Base-by-base conservation (phyloP, 345 rosid genomes). In the Moringa oleifera region DNA sequence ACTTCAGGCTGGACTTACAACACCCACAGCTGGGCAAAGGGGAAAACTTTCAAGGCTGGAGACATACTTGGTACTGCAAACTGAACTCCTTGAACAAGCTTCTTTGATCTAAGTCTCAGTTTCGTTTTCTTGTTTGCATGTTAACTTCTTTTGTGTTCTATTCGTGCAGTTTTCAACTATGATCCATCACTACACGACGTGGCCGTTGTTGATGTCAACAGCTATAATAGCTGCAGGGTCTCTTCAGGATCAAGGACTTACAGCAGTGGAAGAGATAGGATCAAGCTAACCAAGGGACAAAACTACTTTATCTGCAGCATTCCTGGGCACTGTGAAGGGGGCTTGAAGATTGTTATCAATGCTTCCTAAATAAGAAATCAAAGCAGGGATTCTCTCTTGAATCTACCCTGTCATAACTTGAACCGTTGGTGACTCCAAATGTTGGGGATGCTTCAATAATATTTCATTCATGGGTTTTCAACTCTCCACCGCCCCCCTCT, bases 261-360 rank as follows among this genome's bases (percentile, higher is more conserved):
- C 76, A 25, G 52, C 0, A 63, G 33, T 17, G 66, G 77, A 47
- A 59, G 55, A 12, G 77, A 73, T 51, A 23, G 23, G 19, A 55
- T 68, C 25, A 64, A 37, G 50, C 55, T 68, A 37, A 24, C 64
- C 17, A 63, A 68, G 21, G 69, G 77, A 19, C 51, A 50, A 18
- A 73, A 73, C 36, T 73, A 67, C 41, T 73, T 67, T 68, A 63
- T 63, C 25, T 73, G 76, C 25, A 53, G 62, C 28, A 53, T 73
- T 20, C 69, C 66, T 7, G 61, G 62, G 19, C 76, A 73, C 21
- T 59, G 72, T 18, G 57, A 73, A 12, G 61, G 53, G 9, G 71
- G 71, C 60, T 20, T 72, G 61, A 72, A 72, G 68, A 25, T 72
- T 58, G 51, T 64, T 18, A 61, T 67, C 19, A 47, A 46, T 52